Conservation (phyloP, 345 rosid species). For the Moricandia arvensis region DNA sequence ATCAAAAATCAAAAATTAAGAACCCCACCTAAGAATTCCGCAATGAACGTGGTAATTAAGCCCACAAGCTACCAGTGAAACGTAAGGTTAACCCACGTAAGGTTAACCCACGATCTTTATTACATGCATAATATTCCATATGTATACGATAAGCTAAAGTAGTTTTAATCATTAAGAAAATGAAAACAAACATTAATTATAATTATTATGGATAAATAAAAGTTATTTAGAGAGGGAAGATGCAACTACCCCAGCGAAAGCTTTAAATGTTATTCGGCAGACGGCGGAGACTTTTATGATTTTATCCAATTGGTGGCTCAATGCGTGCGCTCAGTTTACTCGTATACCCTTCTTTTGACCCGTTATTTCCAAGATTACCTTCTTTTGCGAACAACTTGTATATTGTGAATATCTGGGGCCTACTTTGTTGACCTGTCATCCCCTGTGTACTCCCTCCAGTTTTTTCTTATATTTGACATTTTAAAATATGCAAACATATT, state of each 20-base stretch:
- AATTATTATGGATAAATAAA: not conserved
- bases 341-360: slow-evolving; percentile 16
- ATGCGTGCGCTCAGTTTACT: not conserved
- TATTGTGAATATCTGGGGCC: not conserved
- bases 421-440: slow-evolving; percentile 2
- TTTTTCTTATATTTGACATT: too few species aligned
- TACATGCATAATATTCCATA: too few species aligned
- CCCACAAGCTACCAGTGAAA: not conserved
- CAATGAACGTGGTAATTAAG: too few species aligned
- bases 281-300: slow-evolving; percentile 28
- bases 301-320: not conserved
- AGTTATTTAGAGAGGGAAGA: slow-evolving; percentile 39
- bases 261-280: slow-evolving; percentile 36
- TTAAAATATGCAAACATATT: too few species aligned
- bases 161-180: too few species aligned
- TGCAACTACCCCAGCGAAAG: slow-evolving; percentile 53
- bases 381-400: not conserved
- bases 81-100: too few species aligned
- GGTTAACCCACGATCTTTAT: not conserved
- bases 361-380: not conserved
- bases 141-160: too few species aligned
- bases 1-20: too few species aligned
- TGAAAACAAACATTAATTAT: too few species aligned
- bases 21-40: too few species aligned
- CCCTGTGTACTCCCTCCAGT: too few species aligned